Base-by-base conservation (phyloP, 176 grass and related monocot genomes). In the Hyparrhenia diplandra region DNA sequence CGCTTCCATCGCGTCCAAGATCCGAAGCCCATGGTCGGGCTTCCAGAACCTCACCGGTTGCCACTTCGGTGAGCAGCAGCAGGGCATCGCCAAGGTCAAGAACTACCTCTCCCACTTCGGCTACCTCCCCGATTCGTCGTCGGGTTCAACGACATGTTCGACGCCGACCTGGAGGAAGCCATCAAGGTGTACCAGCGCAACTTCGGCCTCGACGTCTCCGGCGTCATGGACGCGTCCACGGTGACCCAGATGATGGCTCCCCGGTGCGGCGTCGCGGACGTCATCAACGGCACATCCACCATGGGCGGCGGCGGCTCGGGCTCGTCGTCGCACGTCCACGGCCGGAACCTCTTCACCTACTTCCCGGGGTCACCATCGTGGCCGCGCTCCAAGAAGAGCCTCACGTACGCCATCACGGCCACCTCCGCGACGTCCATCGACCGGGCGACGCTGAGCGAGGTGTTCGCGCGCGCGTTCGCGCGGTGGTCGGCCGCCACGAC, bases 1-100 rank as follows among this genome's bases (percentile, higher is more conserved):
- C 16, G 73, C 32, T 31, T 23, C 35, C 59, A 64, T 82, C 54
- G 9, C 40, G 35, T 73, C 88, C 27, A 78, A 65, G 55, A 58
- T 89, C 0, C 2, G 91, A 37, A 98, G 91, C 75, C 96, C 96
- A 3, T 97, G 95, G 95, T 85, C 80, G 1, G 83, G 88, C 6
- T 98, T 98, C 88, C 52, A 79, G 54, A 95, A 98, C 83, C 85
- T 98, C 55, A 91, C 96, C 13, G 96, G 85, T 40, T 91, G 88
- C 81, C 96, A 87, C 31, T 47, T 75, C 49, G 96, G 96, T 5
- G 90, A 98, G 20, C 21, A 93, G 61, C 52, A 71, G 64, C 35
- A 83, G 4, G 96, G 90, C 25, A 54, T 98, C 57, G 83, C 84
- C 41, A 64, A 30, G 88, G 75, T 98, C 65, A 98, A 95, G 79